Evolutionary conservation across 768 basidiomycete genomes (phyloP).

Genomic region (Leccinellum rugosiceps): DNA sequence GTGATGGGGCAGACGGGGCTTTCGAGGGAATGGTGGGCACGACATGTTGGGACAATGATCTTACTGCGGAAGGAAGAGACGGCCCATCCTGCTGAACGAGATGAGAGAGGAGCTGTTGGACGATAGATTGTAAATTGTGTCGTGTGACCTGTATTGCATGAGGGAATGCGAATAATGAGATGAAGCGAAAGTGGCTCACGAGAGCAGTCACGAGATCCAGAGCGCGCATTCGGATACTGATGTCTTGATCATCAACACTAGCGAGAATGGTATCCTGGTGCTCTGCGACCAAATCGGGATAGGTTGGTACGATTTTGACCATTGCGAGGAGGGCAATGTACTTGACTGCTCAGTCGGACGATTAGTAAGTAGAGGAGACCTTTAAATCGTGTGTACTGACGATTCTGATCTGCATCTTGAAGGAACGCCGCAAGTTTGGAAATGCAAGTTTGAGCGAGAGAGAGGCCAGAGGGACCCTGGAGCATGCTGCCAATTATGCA

Average conservation of each 20-base stretch:
- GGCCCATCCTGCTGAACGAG: constrained; percentile 61
- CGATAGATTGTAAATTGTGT: constrained; percentile 82
- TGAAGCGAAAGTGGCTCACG: constrained; percentile 43
- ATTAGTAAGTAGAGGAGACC: constrained; percentile 14
- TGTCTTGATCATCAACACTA: constrained; percentile 89
- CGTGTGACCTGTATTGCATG: constrained; percentile 60
- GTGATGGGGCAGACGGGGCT: constrained; percentile 48
- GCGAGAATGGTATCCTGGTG: constrained; percentile 89
- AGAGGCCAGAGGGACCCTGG: constrained; percentile 68
- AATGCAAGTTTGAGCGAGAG: constrained; percentile 83
- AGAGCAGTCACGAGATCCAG: constrained; percentile 92
- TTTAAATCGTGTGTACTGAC: constrained; percentile 50
- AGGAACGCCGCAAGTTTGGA: constrained; percentile 92
- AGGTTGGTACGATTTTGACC: constrained; percentile 92
- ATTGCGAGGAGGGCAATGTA: constrained; percentile 95
- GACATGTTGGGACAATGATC: constrained; percentile 52
- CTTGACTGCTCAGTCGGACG: constrained; percentile 62
- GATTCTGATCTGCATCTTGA: constrained; percentile 90
- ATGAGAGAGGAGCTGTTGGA: constrained; percentile 86
- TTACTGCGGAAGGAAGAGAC: constrained; percentile 54
- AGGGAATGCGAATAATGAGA: background rate
- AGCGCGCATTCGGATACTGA: constrained; percentile 94
- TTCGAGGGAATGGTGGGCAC: constrained; percentile 37
- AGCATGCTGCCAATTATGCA: constrained; percentile 98
- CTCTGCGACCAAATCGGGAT: constrained; percentile 84